These are phyloP conservation scores for Aureobasidium subglaciale DNA, from an alignment of 2,329 filamentous ascomycete species.

Conservation along the genomic window DNA sequence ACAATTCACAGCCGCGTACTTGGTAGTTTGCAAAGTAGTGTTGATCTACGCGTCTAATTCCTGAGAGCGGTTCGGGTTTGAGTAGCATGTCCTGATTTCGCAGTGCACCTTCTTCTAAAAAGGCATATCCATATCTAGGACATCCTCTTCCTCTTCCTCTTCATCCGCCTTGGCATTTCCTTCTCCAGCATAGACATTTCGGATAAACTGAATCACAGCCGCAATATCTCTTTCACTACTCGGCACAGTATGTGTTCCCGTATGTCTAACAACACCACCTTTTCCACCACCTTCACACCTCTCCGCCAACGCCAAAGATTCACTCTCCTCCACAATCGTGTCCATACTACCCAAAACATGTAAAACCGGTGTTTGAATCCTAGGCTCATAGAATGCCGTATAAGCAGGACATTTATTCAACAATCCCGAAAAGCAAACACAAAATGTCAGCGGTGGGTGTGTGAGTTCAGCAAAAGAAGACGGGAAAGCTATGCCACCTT, in stretches of 20 bases:
- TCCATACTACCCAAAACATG: conserved; percentile 80
- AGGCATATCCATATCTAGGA: conserved; percentile 61
- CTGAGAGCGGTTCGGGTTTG: no score
- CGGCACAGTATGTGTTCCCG: conserved; percentile 85
- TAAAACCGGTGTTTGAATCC: conserved; percentile 67
- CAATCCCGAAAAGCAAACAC: conserved; percentile 72
- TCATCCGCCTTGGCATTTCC: conserved; percentile 24
- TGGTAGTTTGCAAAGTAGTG: no score
- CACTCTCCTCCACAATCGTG: conserved; percentile 74
- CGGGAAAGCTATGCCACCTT: conserved; percentile 44
- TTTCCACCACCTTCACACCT: conserved; percentile 43
- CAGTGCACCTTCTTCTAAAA: conserved; percentile 32
- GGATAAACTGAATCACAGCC: conserved; percentile 66
- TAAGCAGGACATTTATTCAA: conserved; percentile 53
- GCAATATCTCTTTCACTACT: conserved; percentile 70
- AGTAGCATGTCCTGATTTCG: no score
- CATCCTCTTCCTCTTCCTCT: conserved; percentile 49
- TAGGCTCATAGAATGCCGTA: conserved; percentile 64
- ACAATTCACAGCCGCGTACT: no score
- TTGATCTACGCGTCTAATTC: no score
- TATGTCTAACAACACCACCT: conserved; percentile 58
- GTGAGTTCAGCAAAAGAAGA: conserved; percentile 36
- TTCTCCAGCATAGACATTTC: conserved; percentile 39
- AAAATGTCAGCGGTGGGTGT: conserved; percentile 60
- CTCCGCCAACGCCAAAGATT: conserved; percentile 61